These are phyloP conservation scores for Acacia concinna DNA, from an alignment of 331 rosid species.

Conservation along the genomic window DNA sequence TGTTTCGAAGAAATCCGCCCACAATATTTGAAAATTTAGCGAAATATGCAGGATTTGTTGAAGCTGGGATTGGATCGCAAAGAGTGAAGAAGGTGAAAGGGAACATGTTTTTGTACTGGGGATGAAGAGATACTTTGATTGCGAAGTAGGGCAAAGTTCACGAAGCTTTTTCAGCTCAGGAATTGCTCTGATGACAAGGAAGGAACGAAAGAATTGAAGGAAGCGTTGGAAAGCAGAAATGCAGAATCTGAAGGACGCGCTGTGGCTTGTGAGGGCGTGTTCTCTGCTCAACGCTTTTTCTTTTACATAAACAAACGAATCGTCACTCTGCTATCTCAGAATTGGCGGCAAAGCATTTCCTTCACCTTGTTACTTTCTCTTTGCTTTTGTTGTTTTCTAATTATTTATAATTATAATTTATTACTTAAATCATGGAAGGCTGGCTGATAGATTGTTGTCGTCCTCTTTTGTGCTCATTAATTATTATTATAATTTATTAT, in stretches of 20 bases:
- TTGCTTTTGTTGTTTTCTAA: too few relatives aligned
- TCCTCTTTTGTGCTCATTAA: too few relatives aligned
- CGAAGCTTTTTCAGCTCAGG: conserved; percentile 30
- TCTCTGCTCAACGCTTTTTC: neutral
- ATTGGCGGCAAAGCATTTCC: neutral
- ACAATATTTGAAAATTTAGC: neutral
- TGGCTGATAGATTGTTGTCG: neutral
- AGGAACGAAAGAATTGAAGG: conserved; percentile 30
- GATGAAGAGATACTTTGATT: conserved; percentile 60
- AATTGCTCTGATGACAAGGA: conserved; percentile 64
- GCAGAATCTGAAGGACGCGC: neutral
- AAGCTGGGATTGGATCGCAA: conserved; percentile 29
- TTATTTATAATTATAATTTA: neutral
- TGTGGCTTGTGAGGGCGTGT: too few relatives aligned
- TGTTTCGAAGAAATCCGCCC: conserved; percentile 1
- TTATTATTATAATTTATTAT: too few relatives aligned
- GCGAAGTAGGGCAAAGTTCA: conserved; percentile 39
- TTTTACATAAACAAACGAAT: conserved; percentile 1
- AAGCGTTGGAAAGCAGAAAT: conserved; percentile 3
- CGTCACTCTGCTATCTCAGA: neutral
- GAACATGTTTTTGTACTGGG: conserved; percentile 37
- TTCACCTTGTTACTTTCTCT: neutral
- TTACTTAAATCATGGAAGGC: neutral
- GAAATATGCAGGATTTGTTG: neutral
- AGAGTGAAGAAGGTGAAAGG: conserved; percentile 41